phyloP scores from a whole-genome alignment of 345 rosid species.

The Mercurialis annua region DNA sequence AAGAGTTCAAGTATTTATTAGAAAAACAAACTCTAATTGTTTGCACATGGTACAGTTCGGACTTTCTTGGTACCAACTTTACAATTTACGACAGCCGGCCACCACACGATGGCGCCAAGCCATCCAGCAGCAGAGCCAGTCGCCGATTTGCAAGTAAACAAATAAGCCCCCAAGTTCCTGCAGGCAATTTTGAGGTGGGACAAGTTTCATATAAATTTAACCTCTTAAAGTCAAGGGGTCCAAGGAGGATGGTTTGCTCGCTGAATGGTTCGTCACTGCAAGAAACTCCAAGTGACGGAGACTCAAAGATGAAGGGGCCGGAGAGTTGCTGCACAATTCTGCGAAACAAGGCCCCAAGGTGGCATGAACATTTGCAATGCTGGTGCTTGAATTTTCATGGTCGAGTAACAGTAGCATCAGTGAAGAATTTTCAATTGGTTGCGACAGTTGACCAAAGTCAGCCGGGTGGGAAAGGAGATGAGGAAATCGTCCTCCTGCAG shows the following conservation, averaged over 20 bases:
- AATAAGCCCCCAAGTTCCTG: constrained; percentile 88
- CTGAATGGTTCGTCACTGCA: constrained; percentile 45
- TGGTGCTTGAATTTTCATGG: constrained; percentile 98
- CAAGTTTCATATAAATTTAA: constrained; percentile 86
- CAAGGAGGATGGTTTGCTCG: constrained; percentile 90
- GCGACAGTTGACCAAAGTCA: constrained; percentile 75
- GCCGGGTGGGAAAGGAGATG: constrained; percentile 85
- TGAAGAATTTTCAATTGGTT: constrained; percentile 86
- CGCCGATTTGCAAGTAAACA: constrained; percentile 93
- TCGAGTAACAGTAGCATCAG: constrained; percentile 88
- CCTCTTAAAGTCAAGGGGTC: constrained; percentile 92
- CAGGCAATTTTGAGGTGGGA: constrained; percentile 86
- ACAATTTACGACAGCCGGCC: constrained; percentile 86
- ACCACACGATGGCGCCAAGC: constrained; percentile 78
- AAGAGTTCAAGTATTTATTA: too few species aligned
- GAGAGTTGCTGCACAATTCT: constrained; percentile 47
- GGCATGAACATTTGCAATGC: constrained; percentile 96
- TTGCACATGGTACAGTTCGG: constrained; percentile 54
- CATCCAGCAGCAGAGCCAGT: constrained; percentile 65
- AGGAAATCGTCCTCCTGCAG: constrained; percentile 80
- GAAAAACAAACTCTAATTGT: not conserved
- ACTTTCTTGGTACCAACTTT: constrained; percentile 94
- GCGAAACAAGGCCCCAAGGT: constrained; percentile 86
- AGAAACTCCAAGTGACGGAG: constrained; percentile 34
- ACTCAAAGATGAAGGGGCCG: constrained; percentile 37